Evolutionary conservation across 805 yeast genomes (phyloP).

Genomic region (Saccharomycopsis synnaedendra): DNA sequence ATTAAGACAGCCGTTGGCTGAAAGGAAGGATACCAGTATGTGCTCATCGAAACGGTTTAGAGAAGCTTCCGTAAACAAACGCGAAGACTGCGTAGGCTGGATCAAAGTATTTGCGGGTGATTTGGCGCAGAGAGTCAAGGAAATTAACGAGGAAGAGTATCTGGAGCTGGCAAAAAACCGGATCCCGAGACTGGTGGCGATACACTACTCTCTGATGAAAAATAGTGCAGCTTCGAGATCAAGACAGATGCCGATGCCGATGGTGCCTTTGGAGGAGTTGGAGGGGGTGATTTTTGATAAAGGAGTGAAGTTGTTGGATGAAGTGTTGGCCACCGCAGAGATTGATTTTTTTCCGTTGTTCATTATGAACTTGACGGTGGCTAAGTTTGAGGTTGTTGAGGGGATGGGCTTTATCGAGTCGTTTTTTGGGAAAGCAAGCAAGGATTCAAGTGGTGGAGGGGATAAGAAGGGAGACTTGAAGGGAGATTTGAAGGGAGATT

Average conservation of each 20-base stretch:
- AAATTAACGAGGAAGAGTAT: slow-evolving; percentile 55
- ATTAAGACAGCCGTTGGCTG: slow-evolving; percentile 39
- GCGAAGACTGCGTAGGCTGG: slow-evolving; percentile 64
- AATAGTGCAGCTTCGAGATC: slow-evolving; percentile 1
- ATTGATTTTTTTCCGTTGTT: slow-evolving; percentile 32
- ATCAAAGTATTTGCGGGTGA: slow-evolving; percentile 76
- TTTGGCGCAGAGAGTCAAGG: slow-evolving; percentile 55
- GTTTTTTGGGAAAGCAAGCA: slow-evolving; percentile 3
- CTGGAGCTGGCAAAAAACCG: not conserved
- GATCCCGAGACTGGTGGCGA: slow-evolving; percentile 10
- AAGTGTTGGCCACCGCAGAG: slow-evolving; percentile 22
- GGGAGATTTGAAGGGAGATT: not conserved
- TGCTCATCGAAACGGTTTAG: slow-evolving; percentile 75
- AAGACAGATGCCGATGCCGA: slow-evolving; percentile 10
- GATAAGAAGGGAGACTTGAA: not conserved
- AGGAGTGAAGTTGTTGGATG: slow-evolving; percentile 32
- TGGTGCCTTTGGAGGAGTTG: slow-evolving; percentile 10
- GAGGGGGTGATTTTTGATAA: slow-evolving; percentile 21
- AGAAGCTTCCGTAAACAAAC: slow-evolving; percentile 36
- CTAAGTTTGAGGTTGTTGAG: slow-evolving; percentile 39
- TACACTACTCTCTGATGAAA: slow-evolving; percentile 4
- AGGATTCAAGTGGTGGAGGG: not conserved
- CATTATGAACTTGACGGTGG: slow-evolving; percentile 38
- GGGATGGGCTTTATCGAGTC: slow-evolving; percentile 18
- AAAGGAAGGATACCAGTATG: slow-evolving; percentile 71